Base-by-base conservation (phyloP, 2,329 filamentous ascomycete species). In the Neopestalotiopsis sp. region DNA sequence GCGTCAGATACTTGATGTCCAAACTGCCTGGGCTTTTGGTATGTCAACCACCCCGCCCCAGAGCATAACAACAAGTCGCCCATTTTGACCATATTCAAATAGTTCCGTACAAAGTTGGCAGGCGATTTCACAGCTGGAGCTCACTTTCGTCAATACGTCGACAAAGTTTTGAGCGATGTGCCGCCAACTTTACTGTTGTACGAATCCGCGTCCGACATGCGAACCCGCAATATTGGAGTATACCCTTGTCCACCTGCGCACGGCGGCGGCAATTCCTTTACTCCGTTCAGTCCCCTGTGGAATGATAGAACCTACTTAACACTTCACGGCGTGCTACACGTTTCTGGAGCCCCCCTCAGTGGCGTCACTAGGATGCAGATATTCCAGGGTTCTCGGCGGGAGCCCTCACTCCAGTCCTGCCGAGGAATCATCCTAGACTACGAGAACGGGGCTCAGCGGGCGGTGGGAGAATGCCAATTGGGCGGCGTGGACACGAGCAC, bases 361-460 rank as follows among this genome's bases (percentile, higher is more conserved):
- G 38, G 62, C 24, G 58, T 45, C 40, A 6, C n/a, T n/a, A 40
- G 40, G 10, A 38, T 53, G 14, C 9, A 30, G 42, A 30, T 56
- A 6, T 14, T 61, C 34, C 17, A 38, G 10, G 34, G 34, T 38
- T 4, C 6, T 38, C 10, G 32, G 9, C 17, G 45, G 45, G 10
- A 53, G 14, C 3, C 24, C 13, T 14, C 20, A 5, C 40, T n/a
- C 14, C 5, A 17, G 9, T 14, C 20, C 24, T 68, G 66, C 59
- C 14, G 32, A n/a, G 66, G 57, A 42, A 42, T 64, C 10, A 10
- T 65, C 34, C 38, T 68, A 28, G 45, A 58, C 20, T 68, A 68
- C 67, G 53, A 28, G 24, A 64, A 68, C 38, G 67, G 67, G n/a
- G 61, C 61, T 28, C 59, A 45, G n/a, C 66, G 66, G 9, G 66